phyloP scores from a whole-genome alignment of 1,284 basidiomycete species.

The Nidula niveotomentosa region DNA sequence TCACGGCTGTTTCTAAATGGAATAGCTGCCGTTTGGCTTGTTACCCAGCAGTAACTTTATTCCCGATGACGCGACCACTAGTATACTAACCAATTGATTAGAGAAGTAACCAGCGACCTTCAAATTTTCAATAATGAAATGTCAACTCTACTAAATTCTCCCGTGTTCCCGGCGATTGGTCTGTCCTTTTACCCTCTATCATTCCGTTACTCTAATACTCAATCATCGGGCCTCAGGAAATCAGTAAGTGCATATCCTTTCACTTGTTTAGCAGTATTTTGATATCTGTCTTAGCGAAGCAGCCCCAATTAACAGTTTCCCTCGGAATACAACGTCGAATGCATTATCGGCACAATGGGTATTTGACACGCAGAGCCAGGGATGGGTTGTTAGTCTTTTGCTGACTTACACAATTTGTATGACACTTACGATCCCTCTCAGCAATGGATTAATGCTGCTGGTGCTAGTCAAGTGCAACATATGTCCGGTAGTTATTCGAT shows the following conservation, averaged over 20 bases:
- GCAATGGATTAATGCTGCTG: conserved; percentile 39
- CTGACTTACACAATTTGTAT: neutral
- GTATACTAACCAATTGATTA: conserved; percentile 11
- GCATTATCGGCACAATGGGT: conserved; percentile 40
- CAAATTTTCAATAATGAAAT: conserved; percentile 43
- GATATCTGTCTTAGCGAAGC: conserved; percentile 33
- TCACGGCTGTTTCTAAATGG: neutral
- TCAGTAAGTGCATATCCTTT: conserved; percentile 34
- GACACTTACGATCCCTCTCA: conserved; percentile 12
- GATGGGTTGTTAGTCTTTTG: conserved; percentile 39
- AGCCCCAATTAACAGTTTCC: conserved; percentile 47
- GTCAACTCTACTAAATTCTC: conserved; percentile 29
- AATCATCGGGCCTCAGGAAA: conserved; percentile 34
- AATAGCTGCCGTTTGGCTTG: conserved; percentile 45
- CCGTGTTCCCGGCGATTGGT: conserved; percentile 48
- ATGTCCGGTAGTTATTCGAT: conserved; percentile 48
- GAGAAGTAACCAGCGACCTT: conserved; percentile 41
- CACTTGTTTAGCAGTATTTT: neutral
- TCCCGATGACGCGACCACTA: neutral
- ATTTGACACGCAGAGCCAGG: conserved; percentile 43
- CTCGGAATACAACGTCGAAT: conserved; percentile 37
- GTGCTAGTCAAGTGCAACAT: conserved; percentile 38
- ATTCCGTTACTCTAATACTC: too few relatives aligned
- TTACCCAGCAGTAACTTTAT: conserved; percentile 33
- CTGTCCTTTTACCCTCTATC: conserved; percentile 9